These are phyloP conservation scores for Lagenidium giganteum DNA, from an alignment of 352 stramenopile species.

Conservation along the genomic window DNA sequence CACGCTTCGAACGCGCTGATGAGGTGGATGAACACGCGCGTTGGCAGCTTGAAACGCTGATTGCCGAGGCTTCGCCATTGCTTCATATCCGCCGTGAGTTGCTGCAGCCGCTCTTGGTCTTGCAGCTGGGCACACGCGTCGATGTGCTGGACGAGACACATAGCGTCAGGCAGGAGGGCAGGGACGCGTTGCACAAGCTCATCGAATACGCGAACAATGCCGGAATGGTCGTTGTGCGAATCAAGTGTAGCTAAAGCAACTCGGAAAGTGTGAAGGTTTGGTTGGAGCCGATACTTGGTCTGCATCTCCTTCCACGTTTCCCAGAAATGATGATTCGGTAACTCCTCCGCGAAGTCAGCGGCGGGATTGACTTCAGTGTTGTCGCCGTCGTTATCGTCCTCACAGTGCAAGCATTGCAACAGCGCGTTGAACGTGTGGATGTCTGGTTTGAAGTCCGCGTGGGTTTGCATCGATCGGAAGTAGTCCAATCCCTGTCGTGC, in stretches of 20 bases:
- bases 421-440: slow-evolving; percentile 54
- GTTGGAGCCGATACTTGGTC: too few relatives aligned
- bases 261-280: too few relatives aligned
- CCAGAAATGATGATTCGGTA: too few relatives aligned
- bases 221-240: neutral
- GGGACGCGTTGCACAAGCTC: neutral
- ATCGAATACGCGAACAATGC: too few relatives aligned
- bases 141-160: slow-evolving; percentile 9
- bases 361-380: slow-evolving; percentile 14
- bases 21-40: slow-evolving; percentile 31
- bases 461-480: slow-evolving; percentile 27
- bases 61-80: slow-evolving; percentile 26
- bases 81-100: slow-evolving; percentile 27
- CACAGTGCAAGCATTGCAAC: slow-evolving; percentile 8
- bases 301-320: slow-evolving; percentile 11
- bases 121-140: slow-evolving; percentile 3
- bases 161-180: slow-evolving; percentile 7
- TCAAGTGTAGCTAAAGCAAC: too few relatives aligned
- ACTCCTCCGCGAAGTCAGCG: slow-evolving; percentile 16
- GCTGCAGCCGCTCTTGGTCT: slow-evolving; percentile 19
- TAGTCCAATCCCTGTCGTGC: slow-evolving; percentile 36
- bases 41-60: slow-evolving; percentile 5
- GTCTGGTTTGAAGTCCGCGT: slow-evolving; percentile 23
- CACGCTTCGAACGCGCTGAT: slow-evolving; percentile 41
- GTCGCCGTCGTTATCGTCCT: slow-evolving; percentile 11